phyloP scores from a whole-genome alignment of 1,284 basidiomycete genomes.

The Boletellus deceptivus region DNA sequence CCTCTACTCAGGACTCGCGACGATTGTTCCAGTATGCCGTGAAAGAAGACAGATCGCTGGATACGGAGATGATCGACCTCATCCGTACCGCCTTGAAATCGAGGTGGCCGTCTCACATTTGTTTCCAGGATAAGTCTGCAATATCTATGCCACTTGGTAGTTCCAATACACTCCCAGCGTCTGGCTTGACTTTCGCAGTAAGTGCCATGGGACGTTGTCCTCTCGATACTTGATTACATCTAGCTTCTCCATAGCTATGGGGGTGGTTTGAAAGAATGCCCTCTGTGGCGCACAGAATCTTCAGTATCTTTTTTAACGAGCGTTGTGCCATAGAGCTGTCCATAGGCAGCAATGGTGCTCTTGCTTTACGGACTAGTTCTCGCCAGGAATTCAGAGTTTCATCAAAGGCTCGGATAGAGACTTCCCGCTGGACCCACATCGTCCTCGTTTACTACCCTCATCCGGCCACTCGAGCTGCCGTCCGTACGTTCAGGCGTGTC shows the following conservation, averaged over 20 bases:
- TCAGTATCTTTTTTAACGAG: slow-evolving; percentile 41
- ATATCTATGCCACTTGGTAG: slow-evolving; percentile 45
- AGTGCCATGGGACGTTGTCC: slow-evolving; percentile 3
- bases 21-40: slow-evolving; percentile 60
- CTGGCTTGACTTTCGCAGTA: slow-evolving; percentile 73
- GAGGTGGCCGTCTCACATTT: slow-evolving; percentile 73
- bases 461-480: slow-evolving; percentile 50
- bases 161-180: slow-evolving; percentile 49
- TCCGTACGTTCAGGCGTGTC: slow-evolving; percentile 48
- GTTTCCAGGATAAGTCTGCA: slow-evolving; percentile 54
- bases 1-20: slow-evolving; percentile 57
- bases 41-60: slow-evolving; percentile 44
- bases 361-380: slow-evolving; percentile 49
- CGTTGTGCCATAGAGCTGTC: slow-evolving; percentile 43
- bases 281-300: slow-evolving; percentile 42
- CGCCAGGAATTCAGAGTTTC: slow-evolving; percentile 43
- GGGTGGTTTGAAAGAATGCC: slow-evolving; percentile 63
- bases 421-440: slow-evolving; percentile 68
- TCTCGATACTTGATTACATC: background rate
- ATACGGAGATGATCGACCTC: slow-evolving; percentile 65
- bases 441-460: slow-evolving; percentile 62
- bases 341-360: slow-evolving; percentile 53
- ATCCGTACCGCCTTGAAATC: slow-evolving; percentile 66
- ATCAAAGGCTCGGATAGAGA: slow-evolving; percentile 44
- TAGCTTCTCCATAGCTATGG: slow-evolving; percentile 51